A percentile compares a stretch with the other conserved stretches of the same genome.
Conservation (phyloP, 192 early-diverging fungal species). For the Spinellus fusiger region DNA sequence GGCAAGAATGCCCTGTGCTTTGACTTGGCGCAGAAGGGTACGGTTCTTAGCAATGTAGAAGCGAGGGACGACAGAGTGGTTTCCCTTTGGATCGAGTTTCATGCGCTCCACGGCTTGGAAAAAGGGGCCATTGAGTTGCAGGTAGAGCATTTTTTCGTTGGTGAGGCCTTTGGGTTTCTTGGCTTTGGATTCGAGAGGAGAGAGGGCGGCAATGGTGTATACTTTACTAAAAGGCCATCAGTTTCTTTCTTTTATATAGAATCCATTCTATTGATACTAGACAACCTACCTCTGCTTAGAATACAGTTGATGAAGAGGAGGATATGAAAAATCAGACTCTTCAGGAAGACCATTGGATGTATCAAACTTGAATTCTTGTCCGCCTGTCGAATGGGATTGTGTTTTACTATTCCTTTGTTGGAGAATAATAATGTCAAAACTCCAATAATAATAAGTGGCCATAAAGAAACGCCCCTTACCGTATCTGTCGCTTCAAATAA, state of each 20-base stretch:
- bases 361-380: slow-evolving; percentile 21
- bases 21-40: slow-evolving; percentile 26
- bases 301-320: slow-evolving; percentile 19
- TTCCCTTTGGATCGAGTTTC: slow-evolving; percentile 9
- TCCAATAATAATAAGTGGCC: background rate
- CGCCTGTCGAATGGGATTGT: background rate
- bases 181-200: slow-evolving; percentile 20
- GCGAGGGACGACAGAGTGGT: slow-evolving; percentile 24
- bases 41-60: slow-evolving; percentile 36
- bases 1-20: slow-evolving; percentile 19
- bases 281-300: slow-evolving; percentile 17
- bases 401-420: background rate
- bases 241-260: background rate
- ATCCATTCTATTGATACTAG: background rate
- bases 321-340: slow-evolving; percentile 26
- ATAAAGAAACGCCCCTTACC: background rate
- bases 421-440: background rate
- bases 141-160: slow-evolving; percentile 21
- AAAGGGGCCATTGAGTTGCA: slow-evolving; percentile 25
- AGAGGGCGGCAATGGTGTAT: slow-evolving; percentile 20
- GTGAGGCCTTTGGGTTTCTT: slow-evolving; percentile 25
- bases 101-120: slow-evolving; percentile 25
- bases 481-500: slow-evolving; percentile 17
- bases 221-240: slow-evolving; percentile 10
- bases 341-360: slow-evolving; percentile 19